A percentile compares a stretch with the other conserved stretches of the same genome.
These are phyloP conservation scores for Kazachstania viticola DNA, from an alignment of 805 yeast species.

Conservation along the genomic window DNA sequence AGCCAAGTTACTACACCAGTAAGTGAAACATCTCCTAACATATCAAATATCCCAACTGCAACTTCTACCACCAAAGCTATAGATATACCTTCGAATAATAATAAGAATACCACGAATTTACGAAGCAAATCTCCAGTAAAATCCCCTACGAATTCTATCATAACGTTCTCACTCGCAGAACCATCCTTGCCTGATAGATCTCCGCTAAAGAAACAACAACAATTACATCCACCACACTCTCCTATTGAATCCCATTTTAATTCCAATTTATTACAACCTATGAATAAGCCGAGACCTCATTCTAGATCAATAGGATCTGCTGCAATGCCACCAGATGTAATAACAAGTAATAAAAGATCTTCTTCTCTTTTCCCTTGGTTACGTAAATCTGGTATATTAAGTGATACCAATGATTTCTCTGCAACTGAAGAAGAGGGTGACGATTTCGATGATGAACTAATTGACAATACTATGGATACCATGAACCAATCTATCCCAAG, in stretches of 20 bases:
- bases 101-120: background rate
- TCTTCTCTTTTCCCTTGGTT: conserved; percentile 23
- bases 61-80: conserved; percentile 3
- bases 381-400: conserved; percentile 21
- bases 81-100: conserved; percentile 3
- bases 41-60: no score
- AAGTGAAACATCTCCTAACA: background rate
- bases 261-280: background rate
- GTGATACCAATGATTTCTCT: conserved; percentile 22
- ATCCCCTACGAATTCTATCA: background rate
- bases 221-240: no score
- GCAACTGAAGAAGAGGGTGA: conserved; percentile 24
- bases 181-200: background rate
- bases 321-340: conserved; percentile 23
- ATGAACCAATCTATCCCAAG: background rate
- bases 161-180: background rate
- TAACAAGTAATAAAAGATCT: conserved; percentile 18
- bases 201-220: background rate
- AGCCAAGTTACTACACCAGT: background rate
- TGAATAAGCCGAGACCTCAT: conserved; percentile 16
- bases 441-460: conserved; percentile 16
- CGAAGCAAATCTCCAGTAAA: background rate
- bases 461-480: conserved; percentile 2
- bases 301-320: conserved; percentile 25
- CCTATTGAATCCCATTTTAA: background rate